Evolutionary conservation across 495 filamentous ascomycete species (phyloP), one percentile per base, ranked within the genome.

Genomic region (Hypoxylon cercidicola): DNA sequence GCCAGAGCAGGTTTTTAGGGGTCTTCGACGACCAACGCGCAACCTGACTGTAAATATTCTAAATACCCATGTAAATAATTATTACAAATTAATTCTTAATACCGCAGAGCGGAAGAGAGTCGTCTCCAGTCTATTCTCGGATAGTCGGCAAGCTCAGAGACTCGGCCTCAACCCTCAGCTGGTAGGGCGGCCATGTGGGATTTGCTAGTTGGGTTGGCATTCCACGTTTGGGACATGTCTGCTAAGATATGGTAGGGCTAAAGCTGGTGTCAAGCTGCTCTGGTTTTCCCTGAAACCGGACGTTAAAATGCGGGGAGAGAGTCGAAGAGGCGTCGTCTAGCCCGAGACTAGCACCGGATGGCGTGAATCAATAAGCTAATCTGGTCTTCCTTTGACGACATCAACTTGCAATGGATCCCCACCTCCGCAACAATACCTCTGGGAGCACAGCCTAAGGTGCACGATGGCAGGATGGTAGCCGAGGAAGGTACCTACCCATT

Each of bases 141-240:
- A 35, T 60, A 60, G 37, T 39, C 57, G 25, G 57, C 48, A 52
- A 34, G 11, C 28, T 37, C 21, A n/a, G 43, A 39, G 39, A 16
- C 57, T 60, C 48, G 46, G 57, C 57, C 56, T 52, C 48, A 60
- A 28, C 46, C 25, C 25, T n/a, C n/a, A n/a, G n/a, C 40, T 37
- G 47, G 47, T 59, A 59, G 35, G 16, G 44, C 43, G 43, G 13
- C 20, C 34, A 11, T 9, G 2, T 12, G 34, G 13, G 25, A 28
- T 7, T 7, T 3, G 3, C 7, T 28, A 28, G 25, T 28, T 7
- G 25, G 25, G 25, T 62, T 34, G n/a, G 39, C 18, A 15, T 30
- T 30, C 39, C 44, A 44, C 49, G 52, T 55, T 56, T 62, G 23
- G 21, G n/a, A 43, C 46, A 51, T 15, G 15, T 40, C 13, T 8